phyloP scores from a whole-genome alignment of 345 rosid species.

The Garcia nutans region DNA sequence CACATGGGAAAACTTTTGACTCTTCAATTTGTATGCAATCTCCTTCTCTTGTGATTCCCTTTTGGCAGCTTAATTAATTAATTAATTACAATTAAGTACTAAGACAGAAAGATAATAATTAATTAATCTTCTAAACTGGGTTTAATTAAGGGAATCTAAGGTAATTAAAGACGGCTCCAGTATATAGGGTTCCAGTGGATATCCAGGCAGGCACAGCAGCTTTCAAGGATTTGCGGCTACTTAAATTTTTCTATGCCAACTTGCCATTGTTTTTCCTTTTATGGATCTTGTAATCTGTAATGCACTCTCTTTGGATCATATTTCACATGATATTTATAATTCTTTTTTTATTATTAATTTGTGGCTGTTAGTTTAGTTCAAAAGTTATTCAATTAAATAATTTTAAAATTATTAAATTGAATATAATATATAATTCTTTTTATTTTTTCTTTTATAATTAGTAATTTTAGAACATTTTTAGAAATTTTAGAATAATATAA shows the following conservation, averaged over 20 bases:
- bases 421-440: no score
- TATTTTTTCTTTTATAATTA: no score
- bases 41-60: conserved; percentile 8
- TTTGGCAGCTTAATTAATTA: neutral
- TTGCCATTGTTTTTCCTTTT: neutral
- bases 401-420: no score
- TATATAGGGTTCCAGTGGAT: neutral
- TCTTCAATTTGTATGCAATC: neutral
- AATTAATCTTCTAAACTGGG: neutral
- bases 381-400: neutral
- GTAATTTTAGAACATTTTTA: no score
- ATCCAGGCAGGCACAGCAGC: neutral
- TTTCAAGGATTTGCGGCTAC: conserved; percentile 19
- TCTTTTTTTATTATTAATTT: neutral
- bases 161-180: conserved; percentile 3
- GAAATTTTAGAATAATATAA: no score
- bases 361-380: conserved; percentile 1
- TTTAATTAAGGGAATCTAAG: conserved; percentile 4
- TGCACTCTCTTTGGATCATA: conserved; percentile 8
- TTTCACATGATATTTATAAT: conserved; percentile 7
- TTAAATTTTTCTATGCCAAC: conserved; percentile 1
- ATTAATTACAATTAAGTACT: no score
- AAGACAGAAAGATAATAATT: neutral
- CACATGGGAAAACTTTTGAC: neutral
- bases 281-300: neutral